Evolutionary conservation across 176 grass and related monocot genomes (phyloP).

Genomic region (Carex littledalei): DNA sequence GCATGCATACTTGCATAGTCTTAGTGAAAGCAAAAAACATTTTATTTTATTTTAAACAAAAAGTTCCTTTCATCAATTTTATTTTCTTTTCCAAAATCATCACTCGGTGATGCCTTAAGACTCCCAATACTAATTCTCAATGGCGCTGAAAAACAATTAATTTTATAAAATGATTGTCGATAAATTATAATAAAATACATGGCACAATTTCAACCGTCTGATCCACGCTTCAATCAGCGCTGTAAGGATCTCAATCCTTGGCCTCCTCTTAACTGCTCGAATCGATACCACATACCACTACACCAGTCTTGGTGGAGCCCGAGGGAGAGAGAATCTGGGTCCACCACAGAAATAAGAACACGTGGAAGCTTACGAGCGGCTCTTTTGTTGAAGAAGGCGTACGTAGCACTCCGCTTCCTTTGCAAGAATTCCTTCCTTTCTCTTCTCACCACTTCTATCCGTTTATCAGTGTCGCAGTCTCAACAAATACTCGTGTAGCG

Average conservation of each 20-base stretch:
- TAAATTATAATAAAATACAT: not conserved
- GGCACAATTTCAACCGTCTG: not conserved
- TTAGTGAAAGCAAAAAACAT: too few relatives aligned
- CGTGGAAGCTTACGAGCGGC: not conserved
- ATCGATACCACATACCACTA: not conserved
- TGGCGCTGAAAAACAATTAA: not conserved
- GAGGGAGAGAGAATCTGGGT: not conserved
- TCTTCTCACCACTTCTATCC: not conserved
- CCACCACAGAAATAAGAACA: not conserved
- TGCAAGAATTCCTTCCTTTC: slow-evolving; percentile 1
- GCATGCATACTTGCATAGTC: too few relatives aligned
- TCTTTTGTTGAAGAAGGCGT: not conserved
- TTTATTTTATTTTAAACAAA: too few relatives aligned
- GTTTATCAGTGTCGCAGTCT: not conserved
- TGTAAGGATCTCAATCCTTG: not conserved
- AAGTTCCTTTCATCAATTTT: too few relatives aligned
- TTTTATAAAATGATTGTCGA: not conserved
- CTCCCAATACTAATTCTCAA: too few relatives aligned
- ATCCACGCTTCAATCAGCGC: not conserved
- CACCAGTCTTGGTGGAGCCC: not conserved
- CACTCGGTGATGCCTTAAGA: too few relatives aligned
- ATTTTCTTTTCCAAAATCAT: too few relatives aligned
- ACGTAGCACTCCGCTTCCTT: not conserved
- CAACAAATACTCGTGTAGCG: not conserved
- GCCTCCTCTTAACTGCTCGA: not conserved